phyloP scores from a whole-genome alignment of 106 monocot genomes.

The Triglochin maritima region DNA sequence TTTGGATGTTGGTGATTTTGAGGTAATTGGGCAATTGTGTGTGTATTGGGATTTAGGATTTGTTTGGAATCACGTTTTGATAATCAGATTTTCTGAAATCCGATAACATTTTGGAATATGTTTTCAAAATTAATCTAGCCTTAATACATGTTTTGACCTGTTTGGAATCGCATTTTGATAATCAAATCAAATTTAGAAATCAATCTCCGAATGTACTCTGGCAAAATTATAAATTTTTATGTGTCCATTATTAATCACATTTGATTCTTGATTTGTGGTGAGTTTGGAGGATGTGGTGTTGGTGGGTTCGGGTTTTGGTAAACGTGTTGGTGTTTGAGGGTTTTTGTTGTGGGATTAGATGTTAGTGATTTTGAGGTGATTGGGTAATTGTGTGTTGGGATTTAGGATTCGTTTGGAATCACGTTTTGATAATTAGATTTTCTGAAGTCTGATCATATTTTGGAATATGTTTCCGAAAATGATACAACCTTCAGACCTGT shows the following conservation, averaged over 20 bases:
- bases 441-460: neutral
- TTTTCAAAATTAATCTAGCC: too few relatives aligned
- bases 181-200: too few relatives aligned
- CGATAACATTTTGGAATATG: neutral
- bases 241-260: too few relatives aligned
- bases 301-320: conserved; percentile 28
- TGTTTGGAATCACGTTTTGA: neutral
- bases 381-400: neutral
- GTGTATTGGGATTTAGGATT: neutral
- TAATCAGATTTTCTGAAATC: neutral
- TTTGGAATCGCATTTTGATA: too few relatives aligned
- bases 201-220: too few relatives aligned
- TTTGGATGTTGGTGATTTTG: neutral
- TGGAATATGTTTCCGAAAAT: too few relatives aligned
- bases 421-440: neutral
- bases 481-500: too few relatives aligned
- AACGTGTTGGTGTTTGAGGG: neutral
- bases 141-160: too few relatives aligned
- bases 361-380: neutral
- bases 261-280: too few relatives aligned
- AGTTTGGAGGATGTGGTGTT: conserved; percentile 57
- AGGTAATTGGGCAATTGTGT: neutral
- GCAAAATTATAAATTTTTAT: too few relatives aligned
- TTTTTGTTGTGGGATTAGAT: neutral
- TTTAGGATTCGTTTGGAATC: neutral